These are phyloP conservation scores for Agroathelia rolfsii DNA, from an alignment of 1,284 basidiomycete species.

Conservation along the genomic window DNA sequence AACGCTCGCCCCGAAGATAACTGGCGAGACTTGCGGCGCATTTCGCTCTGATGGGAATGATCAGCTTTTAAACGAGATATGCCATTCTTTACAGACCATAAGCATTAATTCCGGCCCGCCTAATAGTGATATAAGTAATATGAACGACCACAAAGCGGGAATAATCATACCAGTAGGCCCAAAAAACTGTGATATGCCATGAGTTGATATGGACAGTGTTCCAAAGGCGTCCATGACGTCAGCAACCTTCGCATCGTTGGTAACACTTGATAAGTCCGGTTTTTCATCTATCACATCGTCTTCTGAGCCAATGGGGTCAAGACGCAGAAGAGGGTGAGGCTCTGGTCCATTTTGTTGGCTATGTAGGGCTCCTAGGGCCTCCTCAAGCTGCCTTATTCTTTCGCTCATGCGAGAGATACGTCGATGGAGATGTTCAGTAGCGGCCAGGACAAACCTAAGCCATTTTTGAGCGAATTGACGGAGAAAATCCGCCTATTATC, in stretches of 20 bases:
- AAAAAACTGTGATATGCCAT: constrained; percentile 53
- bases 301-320: constrained; percentile 37
- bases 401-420: constrained; percentile 50
- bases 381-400: constrained; percentile 58
- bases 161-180: constrained; percentile 47
- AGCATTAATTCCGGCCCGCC: constrained; percentile 5
- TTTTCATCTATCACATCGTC: constrained; percentile 23
- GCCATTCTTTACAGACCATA: constrained; percentile 7
- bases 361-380: constrained; percentile 46
- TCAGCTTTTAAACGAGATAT: constrained; percentile 23
- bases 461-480: constrained; percentile 1
- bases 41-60: constrained; percentile 1
- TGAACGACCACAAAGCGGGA: constrained; percentile 4
- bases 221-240: constrained; percentile 43
- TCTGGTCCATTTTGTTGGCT: constrained; percentile 38
- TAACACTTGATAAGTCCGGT: constrained; percentile 21
- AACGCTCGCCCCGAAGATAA: constrained; percentile 10
- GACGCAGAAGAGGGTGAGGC: constrained; percentile 54
- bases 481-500: constrained; percentile 4
- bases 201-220: constrained; percentile 50
- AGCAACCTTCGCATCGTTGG: constrained; percentile 1
- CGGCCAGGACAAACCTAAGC: constrained; percentile 55
- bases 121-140: constrained; percentile 1
- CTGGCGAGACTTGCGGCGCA: constrained; percentile 5
- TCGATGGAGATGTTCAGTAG: constrained; percentile 63